Evolutionary conservation across 1,284 basidiomycete species (phyloP), one percentile per base, ranked within the genome.

Genomic region (Cutaneotrichosporon sp.): DNA sequence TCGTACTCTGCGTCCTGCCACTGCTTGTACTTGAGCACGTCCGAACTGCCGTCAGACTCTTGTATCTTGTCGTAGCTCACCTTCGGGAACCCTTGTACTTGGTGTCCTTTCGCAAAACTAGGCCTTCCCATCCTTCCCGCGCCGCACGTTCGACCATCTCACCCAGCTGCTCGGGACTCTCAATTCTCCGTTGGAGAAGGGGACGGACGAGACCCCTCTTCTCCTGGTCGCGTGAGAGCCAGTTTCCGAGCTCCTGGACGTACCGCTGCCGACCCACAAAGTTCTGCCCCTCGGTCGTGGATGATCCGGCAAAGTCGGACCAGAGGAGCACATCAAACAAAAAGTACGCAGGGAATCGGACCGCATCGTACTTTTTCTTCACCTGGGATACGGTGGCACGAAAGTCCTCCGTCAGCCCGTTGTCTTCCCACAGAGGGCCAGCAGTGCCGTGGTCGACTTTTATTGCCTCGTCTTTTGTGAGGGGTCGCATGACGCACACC

Each of bases 1-100:
- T 56, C 63, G 62, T 80, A 80, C 65, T 81, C 79, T 4, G 67
- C 76, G 58, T 81, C 79, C 59, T 71, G 70, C 76, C 76, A 79
- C 60, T 74, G 63, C 63, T 81, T 81, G 72, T 76, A 77, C 64
- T 81, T 81, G 31, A 71, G 67, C 9, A 81, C 70, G 57, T 78
- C 74, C 11, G 65, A 40, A 21, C 76, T 80, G 58, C 14, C 7
- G 10, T 32, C 14, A 21, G 58, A 31, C 30, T 30, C 26, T 3
- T 26, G n/a, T n/a, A n/a, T 2, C 32, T 30, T 4, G n/a, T 16
- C 30, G 16, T 21, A 21, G 71, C 76, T 58, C 53, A 76, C 78
- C 70, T 73, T 46, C 79, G 61, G 56, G 66, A 71, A 21, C 77
- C 78, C 49, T 72, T 72, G 57, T 81, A 81, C 14, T 66, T 65